Evolutionary conservation across 1,284 basidiomycete species (phyloP).

Genomic region (Heterobasidion occidentale): DNA sequence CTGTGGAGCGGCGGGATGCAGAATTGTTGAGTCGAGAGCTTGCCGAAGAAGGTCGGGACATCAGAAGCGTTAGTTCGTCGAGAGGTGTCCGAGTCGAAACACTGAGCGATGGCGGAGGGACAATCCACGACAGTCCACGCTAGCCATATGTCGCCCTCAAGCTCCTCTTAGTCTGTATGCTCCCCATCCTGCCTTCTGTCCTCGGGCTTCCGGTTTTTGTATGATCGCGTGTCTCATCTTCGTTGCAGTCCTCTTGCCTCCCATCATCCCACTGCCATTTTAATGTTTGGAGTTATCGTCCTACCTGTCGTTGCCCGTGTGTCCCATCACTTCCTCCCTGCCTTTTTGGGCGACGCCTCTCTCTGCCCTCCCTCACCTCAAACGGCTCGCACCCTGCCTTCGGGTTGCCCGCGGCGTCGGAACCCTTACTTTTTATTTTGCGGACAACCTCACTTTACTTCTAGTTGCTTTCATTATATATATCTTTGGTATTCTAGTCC

Average conservation of each 20-base stretch:
- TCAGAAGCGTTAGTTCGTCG: constrained; percentile 70
- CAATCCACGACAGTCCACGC: constrained; percentile 35
- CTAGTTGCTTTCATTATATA: background rate
- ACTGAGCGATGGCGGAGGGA: constrained; percentile 45
- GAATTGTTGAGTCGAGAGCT: constrained; percentile 58
- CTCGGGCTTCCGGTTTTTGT: background rate
- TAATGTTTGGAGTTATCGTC: background rate
- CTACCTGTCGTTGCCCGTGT: background rate
- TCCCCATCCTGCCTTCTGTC: background rate
- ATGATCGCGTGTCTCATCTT: background rate
- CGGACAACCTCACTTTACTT: background rate
- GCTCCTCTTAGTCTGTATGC: background rate
- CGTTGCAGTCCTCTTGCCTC: background rate
- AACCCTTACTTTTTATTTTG: background rate
- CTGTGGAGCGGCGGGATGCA: constrained; percentile 32
- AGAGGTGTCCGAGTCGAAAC: constrained; percentile 73
- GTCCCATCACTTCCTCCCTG: background rate
- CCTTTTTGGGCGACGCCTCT: background rate
- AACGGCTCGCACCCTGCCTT: background rate
- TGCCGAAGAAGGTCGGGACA: constrained; percentile 76
- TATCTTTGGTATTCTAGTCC: background rate
- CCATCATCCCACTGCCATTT: background rate
- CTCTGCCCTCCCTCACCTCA: background rate
- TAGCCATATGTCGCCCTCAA: constrained; percentile 16
- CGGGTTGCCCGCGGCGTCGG: background rate